Evolutionary conservation across 2,329 filamentous ascomycete genomes (phyloP).

Genomic region (Uncinocarpus reesii): DNA sequence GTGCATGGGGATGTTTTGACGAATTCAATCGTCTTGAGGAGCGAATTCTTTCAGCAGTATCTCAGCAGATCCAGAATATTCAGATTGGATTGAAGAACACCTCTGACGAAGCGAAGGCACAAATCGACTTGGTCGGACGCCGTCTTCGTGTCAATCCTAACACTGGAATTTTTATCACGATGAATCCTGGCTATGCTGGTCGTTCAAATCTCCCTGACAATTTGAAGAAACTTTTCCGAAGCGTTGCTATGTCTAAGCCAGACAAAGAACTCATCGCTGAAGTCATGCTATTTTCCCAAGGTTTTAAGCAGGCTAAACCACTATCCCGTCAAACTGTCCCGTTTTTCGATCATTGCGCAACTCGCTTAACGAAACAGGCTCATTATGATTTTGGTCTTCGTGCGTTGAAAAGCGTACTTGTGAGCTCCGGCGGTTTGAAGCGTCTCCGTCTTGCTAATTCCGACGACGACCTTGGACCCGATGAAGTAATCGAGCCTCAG

Average conservation of each 20-base stretch:
- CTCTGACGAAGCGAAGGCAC: conserved; percentile 66
- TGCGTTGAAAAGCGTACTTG: conserved; percentile 94
- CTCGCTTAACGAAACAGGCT: conserved; percentile 79
- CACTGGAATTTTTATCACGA: conserved; percentile 98
- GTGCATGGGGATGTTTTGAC: conserved; percentile 98
- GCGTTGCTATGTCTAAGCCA: conserved; percentile 98
- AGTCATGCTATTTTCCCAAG: conserved; percentile 99
- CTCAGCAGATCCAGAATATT: conserved; percentile 98
- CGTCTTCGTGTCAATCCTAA: conserved; percentile 82
- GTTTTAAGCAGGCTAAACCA: conserved; percentile 90
- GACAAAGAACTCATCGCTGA: conserved; percentile 99
- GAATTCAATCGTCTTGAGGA: conserved; percentile 99
- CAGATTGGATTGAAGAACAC: conserved; percentile 87
- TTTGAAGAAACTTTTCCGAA: conserved; percentile 98
- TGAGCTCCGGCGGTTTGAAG: conserved; percentile 94
- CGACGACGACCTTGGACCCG: conserved; percentile 49
- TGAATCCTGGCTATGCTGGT: conserved; percentile 98
- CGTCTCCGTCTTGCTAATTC: conserved; percentile 60
- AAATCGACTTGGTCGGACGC: conserved; percentile 89
- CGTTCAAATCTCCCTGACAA: conserved; percentile 98
- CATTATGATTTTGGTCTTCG: conserved; percentile 98
- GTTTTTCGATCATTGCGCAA: conserved; percentile 88
- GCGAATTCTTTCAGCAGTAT: conserved; percentile 92
- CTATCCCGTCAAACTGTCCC: conserved; percentile 93
- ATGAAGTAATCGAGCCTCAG: conserved; percentile 77